phyloP scores from a whole-genome alignment of 1,284 basidiomycete species.

The Ustilago lituana region DNA sequence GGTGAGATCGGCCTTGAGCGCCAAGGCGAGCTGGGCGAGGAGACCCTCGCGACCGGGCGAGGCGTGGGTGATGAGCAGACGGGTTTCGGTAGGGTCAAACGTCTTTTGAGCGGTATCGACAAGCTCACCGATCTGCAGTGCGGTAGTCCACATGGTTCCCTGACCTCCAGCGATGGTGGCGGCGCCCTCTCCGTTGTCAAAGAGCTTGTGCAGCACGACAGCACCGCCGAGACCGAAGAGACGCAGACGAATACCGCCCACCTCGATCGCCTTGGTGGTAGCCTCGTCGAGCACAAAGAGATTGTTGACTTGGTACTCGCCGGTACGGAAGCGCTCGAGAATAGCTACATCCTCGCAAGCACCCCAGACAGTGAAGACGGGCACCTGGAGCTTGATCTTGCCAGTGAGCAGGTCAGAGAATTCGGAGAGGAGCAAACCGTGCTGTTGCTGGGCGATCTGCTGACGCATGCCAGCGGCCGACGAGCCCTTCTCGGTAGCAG shows the following conservation, averaged over 20 bases:
- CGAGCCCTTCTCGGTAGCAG: conserved; percentile 26
- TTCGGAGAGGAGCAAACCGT: conserved; percentile 76
- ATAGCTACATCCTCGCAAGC: conserved; percentile 95
- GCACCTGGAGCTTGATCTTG: conserved; percentile 70
- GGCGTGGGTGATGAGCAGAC: conserved; percentile 90
- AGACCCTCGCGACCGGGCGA: conserved; percentile 92
- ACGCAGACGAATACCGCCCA: conserved; percentile 91
- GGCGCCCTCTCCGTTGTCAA: conserved; percentile 91
- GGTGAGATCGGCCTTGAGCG: conserved; percentile 92
- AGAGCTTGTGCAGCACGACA: conserved; percentile 94
- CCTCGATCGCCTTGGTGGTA: conserved; percentile 85
- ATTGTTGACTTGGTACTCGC: conserved; percentile 81
- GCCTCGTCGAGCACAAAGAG: conserved; percentile 89
- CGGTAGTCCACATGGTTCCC: conserved; percentile 99
- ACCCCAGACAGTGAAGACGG: conserved; percentile 96
- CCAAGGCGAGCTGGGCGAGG: conserved; percentile 86
- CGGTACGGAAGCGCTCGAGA: conserved; percentile 88
- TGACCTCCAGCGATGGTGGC: conserved; percentile 97
- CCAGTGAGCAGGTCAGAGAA: conserved; percentile 90
- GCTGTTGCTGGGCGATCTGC: conserved; percentile 66
- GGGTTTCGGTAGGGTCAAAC: conserved; percentile 90
- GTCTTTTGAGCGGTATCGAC: conserved; percentile 92
- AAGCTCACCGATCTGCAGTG: conserved; percentile 95
- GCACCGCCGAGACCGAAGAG: conserved; percentile 95
- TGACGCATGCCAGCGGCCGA: conserved; percentile 50